phyloP scores from a whole-genome alignment of 2,329 filamentous ascomycete genomes.

The Cladosporium sp. region DNA sequence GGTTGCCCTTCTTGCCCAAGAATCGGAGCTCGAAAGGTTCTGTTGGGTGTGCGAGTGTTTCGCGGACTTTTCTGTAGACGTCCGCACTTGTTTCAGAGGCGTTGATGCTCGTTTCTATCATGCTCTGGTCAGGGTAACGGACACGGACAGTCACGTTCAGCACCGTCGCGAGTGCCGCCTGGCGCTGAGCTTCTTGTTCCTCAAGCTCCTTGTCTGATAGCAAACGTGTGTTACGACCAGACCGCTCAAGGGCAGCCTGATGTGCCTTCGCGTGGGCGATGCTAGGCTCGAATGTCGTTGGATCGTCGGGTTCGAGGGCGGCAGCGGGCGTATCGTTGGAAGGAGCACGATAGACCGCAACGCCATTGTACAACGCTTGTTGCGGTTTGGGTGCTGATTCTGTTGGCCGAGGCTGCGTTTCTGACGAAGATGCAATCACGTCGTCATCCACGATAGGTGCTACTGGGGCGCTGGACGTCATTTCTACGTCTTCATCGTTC shows the following conservation, averaged over 20 bases:
- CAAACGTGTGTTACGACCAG: slow-evolving; percentile 71
- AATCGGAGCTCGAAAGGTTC: slow-evolving; percentile 72
- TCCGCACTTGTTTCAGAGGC: slow-evolving; percentile 67
- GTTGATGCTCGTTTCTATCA: slow-evolving; percentile 70
- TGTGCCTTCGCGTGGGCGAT: slow-evolving; percentile 74
- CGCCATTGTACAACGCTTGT: slow-evolving; percentile 27
- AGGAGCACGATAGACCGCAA: slow-evolving; percentile 71
- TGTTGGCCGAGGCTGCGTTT: slow-evolving; percentile 20
- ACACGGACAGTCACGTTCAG: slow-evolving; percentile 73
- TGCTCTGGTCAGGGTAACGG: slow-evolving; percentile 83
- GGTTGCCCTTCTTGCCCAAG: slow-evolving; percentile 52
- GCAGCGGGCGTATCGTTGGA: slow-evolving; percentile 72
- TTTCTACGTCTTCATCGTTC: slow-evolving; percentile 24
- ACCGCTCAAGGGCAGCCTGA: slow-evolving; percentile 65
- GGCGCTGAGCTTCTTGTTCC: slow-evolving; percentile 65
- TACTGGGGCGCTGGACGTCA: slow-evolving; percentile 18
- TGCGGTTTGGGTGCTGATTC: slow-evolving; percentile 14
- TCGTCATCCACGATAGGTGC: slow-evolving; percentile 28
- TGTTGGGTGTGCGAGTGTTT: slow-evolving; percentile 63
- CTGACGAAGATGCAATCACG: slow-evolving; percentile 34
- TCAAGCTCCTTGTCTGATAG: slow-evolving; percentile 80
- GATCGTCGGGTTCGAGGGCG: slow-evolving; percentile 64
- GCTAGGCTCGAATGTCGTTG: slow-evolving; percentile 74
- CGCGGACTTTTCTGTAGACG: slow-evolving; percentile 73
- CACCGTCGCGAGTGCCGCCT: slow-evolving; percentile 65